A percentile compares a stretch with the other conserved stretches of the same genome.
Conservation (phyloP, 805 yeast genomes). For the Candida ponderosae region DNA sequence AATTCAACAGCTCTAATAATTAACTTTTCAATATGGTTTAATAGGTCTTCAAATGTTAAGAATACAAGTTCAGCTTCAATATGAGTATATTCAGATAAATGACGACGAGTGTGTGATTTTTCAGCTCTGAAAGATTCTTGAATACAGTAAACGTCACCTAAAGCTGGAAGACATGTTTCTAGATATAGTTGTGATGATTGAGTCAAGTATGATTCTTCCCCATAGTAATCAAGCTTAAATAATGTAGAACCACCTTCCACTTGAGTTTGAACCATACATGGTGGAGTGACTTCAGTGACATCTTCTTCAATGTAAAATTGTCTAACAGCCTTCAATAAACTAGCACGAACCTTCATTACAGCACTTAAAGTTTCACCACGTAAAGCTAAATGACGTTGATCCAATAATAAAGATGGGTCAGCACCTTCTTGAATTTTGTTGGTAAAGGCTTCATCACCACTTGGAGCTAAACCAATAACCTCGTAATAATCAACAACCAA, state of each 20-base stretch:
- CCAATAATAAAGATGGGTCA: constrained; percentile 87
- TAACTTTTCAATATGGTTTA: constrained; percentile 76
- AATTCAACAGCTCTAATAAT: constrained; percentile 62
- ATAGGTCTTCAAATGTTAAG: constrained; percentile 77
- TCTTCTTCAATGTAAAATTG: constrained; percentile 68
- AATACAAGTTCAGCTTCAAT: constrained; percentile 92
- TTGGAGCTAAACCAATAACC: constrained; percentile 87
- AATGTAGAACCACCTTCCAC: constrained; percentile 99
- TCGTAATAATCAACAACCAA: constrained; percentile 85
- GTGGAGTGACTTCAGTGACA: constrained; percentile 90
- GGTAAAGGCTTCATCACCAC: constrained; percentile 92
- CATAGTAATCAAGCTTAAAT: constrained; percentile 89
- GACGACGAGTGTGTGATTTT: constrained; percentile 98
- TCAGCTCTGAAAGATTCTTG: constrained; percentile 99
- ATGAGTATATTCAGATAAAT: constrained; percentile 93
- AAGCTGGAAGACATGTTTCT: constrained; percentile 92
- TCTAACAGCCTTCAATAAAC: constrained; percentile 66
- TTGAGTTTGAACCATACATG: constrained; percentile 99
- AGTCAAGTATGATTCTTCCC: constrained; percentile 92
- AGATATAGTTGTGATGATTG: constrained; percentile 95
- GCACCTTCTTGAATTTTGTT: constrained; percentile 91
- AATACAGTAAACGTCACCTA: constrained; percentile 95
- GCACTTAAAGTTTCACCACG: constrained; percentile 93
- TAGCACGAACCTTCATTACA: constrained; percentile 91
- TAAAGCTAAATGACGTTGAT: constrained; percentile 90